These are phyloP conservation scores for Phytophthora quininea DNA, from an alignment of 352 stramenopile genomes.

Conservation along the genomic window DNA sequence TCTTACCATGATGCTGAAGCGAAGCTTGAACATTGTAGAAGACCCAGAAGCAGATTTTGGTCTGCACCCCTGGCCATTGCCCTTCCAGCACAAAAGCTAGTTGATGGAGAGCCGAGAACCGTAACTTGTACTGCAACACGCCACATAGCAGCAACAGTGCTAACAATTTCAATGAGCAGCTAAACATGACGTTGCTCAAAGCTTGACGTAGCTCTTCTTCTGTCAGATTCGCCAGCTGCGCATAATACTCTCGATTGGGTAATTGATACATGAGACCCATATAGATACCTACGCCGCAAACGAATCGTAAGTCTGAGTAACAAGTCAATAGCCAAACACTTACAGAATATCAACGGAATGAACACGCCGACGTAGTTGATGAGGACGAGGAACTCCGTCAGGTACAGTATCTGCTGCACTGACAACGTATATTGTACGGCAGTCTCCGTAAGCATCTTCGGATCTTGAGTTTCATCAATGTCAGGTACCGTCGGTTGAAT, in stretches of 20 bases:
- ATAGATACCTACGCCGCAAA: constrained; percentile 20
- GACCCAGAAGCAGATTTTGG: constrained; percentile 42
- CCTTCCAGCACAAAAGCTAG: constrained; percentile 43
- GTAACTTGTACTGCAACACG: constrained; percentile 6
- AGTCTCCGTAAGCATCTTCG: constrained; percentile 1
- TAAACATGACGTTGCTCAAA: constrained; percentile 17
- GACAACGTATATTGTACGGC: constrained; percentile 13
- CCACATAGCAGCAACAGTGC: constrained; percentile 15
- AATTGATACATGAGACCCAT: constrained; percentile 26
- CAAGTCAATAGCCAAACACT: constrained; percentile 1
- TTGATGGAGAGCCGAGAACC: constrained; percentile 19
- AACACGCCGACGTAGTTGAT: constrained; percentile 42
- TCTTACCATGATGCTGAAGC: constrained; percentile 1
- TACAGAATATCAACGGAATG: constrained; percentile 37
- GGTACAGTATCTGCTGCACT: constrained; percentile 28
- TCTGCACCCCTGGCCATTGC: constrained; percentile 27
- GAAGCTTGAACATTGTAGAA: constrained; percentile 27
- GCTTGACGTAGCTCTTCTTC: constrained; percentile 19
- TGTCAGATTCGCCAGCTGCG: constrained; percentile 20
- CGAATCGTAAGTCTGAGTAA: not conserved
- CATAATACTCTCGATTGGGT: constrained; percentile 32
- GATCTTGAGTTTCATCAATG: not conserved
- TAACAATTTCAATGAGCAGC: constrained; percentile 6
- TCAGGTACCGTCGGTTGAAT: constrained; percentile 13
- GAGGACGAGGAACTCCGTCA: constrained; percentile 38